Conservation (phyloP, 257 asterid genomes). For the Nicotiana sylvestris region DNA sequence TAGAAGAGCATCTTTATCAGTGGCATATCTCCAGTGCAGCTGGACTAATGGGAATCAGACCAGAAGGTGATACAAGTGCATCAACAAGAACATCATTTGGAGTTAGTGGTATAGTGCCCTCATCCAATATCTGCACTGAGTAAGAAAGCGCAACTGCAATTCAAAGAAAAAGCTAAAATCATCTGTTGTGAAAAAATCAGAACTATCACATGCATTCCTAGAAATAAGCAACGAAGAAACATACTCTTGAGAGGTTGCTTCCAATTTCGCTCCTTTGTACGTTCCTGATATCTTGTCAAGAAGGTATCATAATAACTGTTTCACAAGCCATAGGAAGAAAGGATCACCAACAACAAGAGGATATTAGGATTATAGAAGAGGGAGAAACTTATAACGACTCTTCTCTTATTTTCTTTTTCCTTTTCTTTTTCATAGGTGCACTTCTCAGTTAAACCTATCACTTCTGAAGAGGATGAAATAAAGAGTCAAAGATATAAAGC, state of each 20-base stretch:
- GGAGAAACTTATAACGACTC: not conserved
- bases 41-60: not conserved
- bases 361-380: not conserved
- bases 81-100: not conserved
- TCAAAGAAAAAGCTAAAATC: not conserved
- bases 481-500: slow-evolving; percentile 3
- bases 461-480: not conserved
- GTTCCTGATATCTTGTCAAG: not conserved
- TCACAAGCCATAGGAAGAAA: not conserved
- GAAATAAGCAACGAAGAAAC: not conserved
- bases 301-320: not conserved
- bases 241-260: slow-evolving; percentile 2
- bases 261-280: not conserved
- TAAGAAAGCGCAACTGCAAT: slow-evolving; percentile 2
- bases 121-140: not conserved
- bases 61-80: not conserved
- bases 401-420: not conserved
- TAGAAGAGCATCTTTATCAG: not conserved
- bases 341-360: not conserved
- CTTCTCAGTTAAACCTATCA: not conserved
- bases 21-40: not conserved
- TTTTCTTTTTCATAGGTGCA: not conserved
- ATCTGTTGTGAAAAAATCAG: not conserved
- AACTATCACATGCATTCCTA: not conserved
- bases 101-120: not conserved